Conservation (phyloP, 805 yeast genomes). For the Alloascoidea hylecoeti region DNA sequence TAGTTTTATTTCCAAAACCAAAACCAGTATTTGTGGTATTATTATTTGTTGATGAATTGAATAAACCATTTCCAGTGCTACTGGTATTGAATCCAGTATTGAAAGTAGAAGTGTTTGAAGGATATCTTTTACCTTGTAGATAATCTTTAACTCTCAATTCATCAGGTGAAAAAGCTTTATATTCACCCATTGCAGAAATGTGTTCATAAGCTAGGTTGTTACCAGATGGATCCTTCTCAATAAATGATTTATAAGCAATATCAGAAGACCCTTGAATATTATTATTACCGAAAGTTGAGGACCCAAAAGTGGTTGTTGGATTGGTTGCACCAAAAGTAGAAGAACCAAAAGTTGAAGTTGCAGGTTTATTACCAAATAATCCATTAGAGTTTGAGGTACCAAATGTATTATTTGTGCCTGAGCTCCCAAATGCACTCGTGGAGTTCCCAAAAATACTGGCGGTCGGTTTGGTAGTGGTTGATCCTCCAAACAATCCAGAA, state of each 20-base stretch:
- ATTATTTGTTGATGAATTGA: background rate
- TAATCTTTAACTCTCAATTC: background rate
- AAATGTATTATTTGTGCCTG: no score
- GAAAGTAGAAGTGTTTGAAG: background rate
- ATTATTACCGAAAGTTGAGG: background rate
- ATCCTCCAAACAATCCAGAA: background rate
- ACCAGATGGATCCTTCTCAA: background rate
- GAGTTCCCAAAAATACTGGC: background rate
- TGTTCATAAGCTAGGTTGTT: background rate
- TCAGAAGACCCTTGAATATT: background rate
- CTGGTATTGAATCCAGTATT: background rate
- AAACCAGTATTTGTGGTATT: slow-evolving; percentile 9
- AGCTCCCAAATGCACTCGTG: no score
- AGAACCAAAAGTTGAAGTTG: slow-evolving; percentile 1
- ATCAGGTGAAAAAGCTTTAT: background rate
- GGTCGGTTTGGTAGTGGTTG: background rate
- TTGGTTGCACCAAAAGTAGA: background rate
- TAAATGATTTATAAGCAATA: background rate
- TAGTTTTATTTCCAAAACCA: slow-evolving; percentile 14
- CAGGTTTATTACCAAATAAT: background rate
- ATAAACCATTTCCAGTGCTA: background rate
- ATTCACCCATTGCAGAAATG: background rate
- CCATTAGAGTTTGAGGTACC: no score
- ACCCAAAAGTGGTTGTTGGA: background rate
- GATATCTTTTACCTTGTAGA: background rate